phyloP scores from a whole-genome alignment of 2,329 filamentous ascomycete species.

The Rhinocladiella similis region DNA sequence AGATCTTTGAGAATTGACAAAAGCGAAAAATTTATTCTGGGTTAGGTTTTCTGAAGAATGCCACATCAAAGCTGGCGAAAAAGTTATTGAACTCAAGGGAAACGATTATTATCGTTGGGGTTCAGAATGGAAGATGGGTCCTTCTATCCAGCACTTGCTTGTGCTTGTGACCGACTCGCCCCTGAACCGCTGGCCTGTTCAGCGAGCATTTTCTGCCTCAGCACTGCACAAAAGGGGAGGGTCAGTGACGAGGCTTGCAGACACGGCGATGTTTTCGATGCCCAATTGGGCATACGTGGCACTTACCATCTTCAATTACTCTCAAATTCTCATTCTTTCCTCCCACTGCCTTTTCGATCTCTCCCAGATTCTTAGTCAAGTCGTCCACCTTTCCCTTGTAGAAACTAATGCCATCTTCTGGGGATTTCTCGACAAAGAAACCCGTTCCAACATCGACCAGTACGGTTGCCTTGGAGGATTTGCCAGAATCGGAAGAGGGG shows the following conservation, averaged over 20 bases:
- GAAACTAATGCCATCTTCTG: conserved; percentile 63
- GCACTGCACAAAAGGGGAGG: conserved; percentile 36
- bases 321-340: conserved; percentile 81
- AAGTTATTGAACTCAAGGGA: no score
- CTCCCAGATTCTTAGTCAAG: conserved; percentile 63
- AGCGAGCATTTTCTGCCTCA: conserved; percentile 54
- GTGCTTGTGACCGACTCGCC: conserved; percentile 1
- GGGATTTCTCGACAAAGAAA: conserved; percentile 86
- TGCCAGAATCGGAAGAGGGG: not conserved
- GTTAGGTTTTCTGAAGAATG: not conserved
- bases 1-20: not conserved
- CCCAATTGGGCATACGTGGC: not conserved
- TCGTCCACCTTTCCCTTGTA: conserved; percentile 69
- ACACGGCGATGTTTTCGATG: not conserved
- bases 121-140: no score
- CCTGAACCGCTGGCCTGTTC: conserved; percentile 34
- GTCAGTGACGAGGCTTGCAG: not conserved
- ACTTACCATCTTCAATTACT: conserved; percentile 81
- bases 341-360: conserved; percentile 67
- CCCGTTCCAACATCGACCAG: conserved; percentile 92
- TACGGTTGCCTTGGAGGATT: conserved; percentile 58
- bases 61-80: not conserved
- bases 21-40: not conserved
- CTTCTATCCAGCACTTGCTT: conserved; percentile 27
- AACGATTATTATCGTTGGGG: no score